phyloP scores from a whole-genome alignment of 768 basidiomycete species.

The Tylopilus felleus region DNA sequence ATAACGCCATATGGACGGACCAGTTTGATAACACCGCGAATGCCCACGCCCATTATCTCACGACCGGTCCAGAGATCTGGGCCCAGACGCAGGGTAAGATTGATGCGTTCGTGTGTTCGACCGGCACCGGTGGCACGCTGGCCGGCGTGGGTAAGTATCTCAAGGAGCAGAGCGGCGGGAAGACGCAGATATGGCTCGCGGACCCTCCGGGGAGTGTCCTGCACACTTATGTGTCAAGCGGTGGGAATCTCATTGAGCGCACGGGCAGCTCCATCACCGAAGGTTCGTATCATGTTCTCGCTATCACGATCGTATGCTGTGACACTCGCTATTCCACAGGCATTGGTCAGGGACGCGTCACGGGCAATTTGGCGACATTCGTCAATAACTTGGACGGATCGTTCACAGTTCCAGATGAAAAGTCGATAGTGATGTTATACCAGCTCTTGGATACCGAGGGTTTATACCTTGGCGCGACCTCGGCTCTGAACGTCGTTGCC shows the following conservation, averaged over 20 bases:
- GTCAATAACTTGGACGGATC: constrained; percentile 77
- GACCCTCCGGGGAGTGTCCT: constrained; percentile 97
- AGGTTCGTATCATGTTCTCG: constrained; percentile 44
- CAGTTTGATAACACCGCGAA: constrained; percentile 98
- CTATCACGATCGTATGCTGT: background rate
- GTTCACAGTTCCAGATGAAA: constrained; percentile 80
- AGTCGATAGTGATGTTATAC: constrained; percentile 92
- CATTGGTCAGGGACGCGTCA: constrained; percentile 96
- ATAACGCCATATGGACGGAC: constrained; percentile 93
- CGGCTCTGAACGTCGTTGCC: constrained; percentile 92
- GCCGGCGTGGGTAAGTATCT: constrained; percentile 84
- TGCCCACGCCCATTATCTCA: constrained; percentile 77
- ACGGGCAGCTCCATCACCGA: constrained; percentile 89
- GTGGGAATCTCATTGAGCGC: constrained; percentile 73
- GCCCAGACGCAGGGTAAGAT: constrained; percentile 74
- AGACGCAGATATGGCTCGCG: constrained; percentile 88
- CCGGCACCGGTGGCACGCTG: constrained; percentile 94
- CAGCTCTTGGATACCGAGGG: constrained; percentile 90
- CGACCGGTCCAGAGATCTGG: constrained; percentile 98
- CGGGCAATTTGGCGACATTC: constrained; percentile 84
- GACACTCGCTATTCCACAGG: constrained; percentile 43
- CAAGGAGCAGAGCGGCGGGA: constrained; percentile 76
- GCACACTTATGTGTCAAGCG: constrained; percentile 76
- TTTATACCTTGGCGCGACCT: constrained; percentile 90
- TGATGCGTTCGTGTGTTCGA: constrained; percentile 91